Evolutionary conservation across 352 stramenopile genomes (phyloP), one percentile per base, ranked within the genome.

Genomic region (Lagenidium giganteum): DNA sequence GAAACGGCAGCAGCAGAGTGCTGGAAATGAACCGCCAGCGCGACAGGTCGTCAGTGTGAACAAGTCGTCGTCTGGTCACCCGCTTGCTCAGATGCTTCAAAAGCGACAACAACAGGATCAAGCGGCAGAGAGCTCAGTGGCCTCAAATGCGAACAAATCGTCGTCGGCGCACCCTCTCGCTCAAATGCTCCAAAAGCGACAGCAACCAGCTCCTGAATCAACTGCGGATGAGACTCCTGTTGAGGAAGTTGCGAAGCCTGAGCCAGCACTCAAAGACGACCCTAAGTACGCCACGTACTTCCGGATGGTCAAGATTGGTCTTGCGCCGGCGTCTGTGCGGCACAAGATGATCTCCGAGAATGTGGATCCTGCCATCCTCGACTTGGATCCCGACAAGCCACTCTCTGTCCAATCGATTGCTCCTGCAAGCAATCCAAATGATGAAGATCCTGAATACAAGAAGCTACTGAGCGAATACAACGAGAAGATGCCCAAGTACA

Each of bases 241-340:
- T 14, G 38, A 45, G 13, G 13, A 46, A 37, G 25, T 43, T 48
- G 36, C 5, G 14, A 49, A 47, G 18, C 31, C 23, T 1, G 28
- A 26, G 4, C 35, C 59, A 0, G 64, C 64, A 5, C 20, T 86
- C 21, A 87, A 84, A 42, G 66, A 87, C 14, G 62, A 89, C 35
- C 82, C 79, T 5, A 67, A 68, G 43, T 91, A 80, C 42, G 38
- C 51, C 35, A 70, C 85, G 39, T 93, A 87, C 54, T 92, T 93
- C 46, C 87, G 71, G 47, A 87, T 93, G 71, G 55, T 92, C 12
- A 85, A 79, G 51, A 78, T 93, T 14, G 82, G 82, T 0, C 66
- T 83, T 3, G 67, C 79, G 8, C 21, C 51, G 23, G 60, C 78
- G 27, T 70, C 87, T 6, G 78, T 91, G 1, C 72, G 88, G 54